Evolutionary conservation across 768 basidiomycete species (phyloP), one percentile per base, ranked within the genome.

Genomic region (Leccinum longicurvipes): DNA sequence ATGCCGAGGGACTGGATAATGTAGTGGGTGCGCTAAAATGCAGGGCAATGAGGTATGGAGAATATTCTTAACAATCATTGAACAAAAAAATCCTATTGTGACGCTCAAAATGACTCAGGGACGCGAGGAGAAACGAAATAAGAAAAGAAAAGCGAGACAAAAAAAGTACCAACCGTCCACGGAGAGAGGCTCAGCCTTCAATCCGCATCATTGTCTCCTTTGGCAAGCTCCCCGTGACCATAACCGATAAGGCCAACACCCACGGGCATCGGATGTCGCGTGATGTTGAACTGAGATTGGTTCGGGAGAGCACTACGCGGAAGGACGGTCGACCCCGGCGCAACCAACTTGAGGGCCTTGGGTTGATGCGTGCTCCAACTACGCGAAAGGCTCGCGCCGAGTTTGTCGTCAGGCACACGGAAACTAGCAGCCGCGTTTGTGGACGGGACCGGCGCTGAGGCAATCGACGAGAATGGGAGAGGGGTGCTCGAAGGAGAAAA

Each of bases 381-480:
- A 55, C 87, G 79, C 17, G 82, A 85, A 27, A 89, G 73, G 67
- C 79, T 75, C 21, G 72, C 80, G 8, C 74, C 77, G 8, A 84
- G 75, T 58, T 76, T 76, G 57, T 86, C 84, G 28, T 79, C 79
- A 28, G 49, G 23, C 8, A 51, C 45, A 72, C 72, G 42, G 54
- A 65, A 39, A 66, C 50, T 28, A 55, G 56, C 19, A 31, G 36
- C 14, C 32, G 23, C 17, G 8, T 54, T 58, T 28, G 34, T 45
- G 53, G 70, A 58, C 17, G 60, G 62, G 14, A 54, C 54, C 4
- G 55, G 74, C 57, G 60, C 72, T 57, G 67, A 57, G 28, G 66
- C 66, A 71, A 83, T 76, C 9, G 89, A 87, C 41, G 87, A 86
- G 66, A 81, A 82, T 12, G 86, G 76, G 36, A 83, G 76, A 39